phyloP scores from a whole-genome alignment of 73 alveolate species.

The Stentor coeruleus region DNA sequence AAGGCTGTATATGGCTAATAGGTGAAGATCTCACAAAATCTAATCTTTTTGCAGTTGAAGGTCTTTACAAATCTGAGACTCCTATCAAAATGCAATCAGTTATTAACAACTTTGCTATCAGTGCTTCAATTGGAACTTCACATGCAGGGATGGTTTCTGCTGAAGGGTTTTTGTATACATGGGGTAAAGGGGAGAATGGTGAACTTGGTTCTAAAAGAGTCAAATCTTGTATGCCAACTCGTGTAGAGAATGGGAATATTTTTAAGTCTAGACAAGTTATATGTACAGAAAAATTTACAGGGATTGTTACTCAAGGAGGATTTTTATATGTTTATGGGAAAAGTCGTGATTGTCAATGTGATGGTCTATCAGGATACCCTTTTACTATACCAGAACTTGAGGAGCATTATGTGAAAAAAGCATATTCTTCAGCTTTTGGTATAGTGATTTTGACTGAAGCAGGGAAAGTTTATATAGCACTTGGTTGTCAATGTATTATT shows the following conservation, averaged over 20 bases:
- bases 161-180: not conserved
- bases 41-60: not conserved
- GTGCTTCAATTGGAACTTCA: not conserved
- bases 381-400: not conserved
- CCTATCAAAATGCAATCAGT: not conserved
- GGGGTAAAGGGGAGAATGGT: not conserved
- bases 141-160: not conserved
- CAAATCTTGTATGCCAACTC: too few relatives aligned
- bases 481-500: not conserved
- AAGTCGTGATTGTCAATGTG: not conserved
- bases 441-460: not conserved
- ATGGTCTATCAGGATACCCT: not conserved
- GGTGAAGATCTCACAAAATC: not conserved
- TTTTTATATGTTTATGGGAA: not conserved
- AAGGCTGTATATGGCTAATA: not conserved
- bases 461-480: not conserved
- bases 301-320: not conserved
- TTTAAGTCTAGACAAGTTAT: not conserved
- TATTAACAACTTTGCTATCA: too few relatives aligned
- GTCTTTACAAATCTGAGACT: not conserved
- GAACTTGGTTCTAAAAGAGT: not conserved
- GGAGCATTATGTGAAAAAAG: not conserved
- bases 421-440: not conserved
- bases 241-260: not conserved
- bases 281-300: not conserved